Evolutionary conservation across 768 basidiomycete genomes (phyloP), one percentile per base, ranked within the genome.

Genomic region (Pleurotus djamor): DNA sequence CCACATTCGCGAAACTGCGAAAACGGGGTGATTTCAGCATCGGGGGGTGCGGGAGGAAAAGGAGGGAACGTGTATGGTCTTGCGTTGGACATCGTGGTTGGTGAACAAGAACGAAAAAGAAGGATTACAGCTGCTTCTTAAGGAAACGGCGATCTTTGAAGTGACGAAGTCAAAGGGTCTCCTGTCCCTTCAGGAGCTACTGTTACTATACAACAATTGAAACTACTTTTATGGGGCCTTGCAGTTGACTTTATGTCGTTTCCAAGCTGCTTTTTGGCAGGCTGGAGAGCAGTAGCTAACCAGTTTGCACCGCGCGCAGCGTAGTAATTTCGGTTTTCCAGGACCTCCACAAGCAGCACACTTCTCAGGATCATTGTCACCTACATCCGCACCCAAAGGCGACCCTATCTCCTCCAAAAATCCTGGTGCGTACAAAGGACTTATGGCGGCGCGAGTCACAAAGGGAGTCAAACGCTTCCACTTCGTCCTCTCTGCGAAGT

Each of bases 1-100:
- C 88, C 88, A 48, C 68, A 66, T 4, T 86, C 81, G 64, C 76
- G 77, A 74, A 87, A 89, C 12, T 75, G 64, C 38, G 72, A 77
- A 79, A 87, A 89, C 0, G 86, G 75, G 60, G 80, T 72, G 67
- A 89, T 79, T 0, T 67, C 66, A 28, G 77, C 79, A 44, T 81
- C 83, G 75, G 54, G 34, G 14, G 72, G 72, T 10, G 52, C 5
- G 5, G 63, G 32, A 0, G 72, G 72, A 58, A 74, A 70, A 4
- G 72, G 70, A 0, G 72, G 72, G 36, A 66, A 73, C 47, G 21
- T 61, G 65, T 37, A 69, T 33, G 55, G 36, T 14, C 17, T 45
- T 35, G 52, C 33, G 38, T 41, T 45, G 36, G 41, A 34, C 38
- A 56, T 56, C 16, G 41, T 56, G 41, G 54, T 44, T n/a, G 57